Evolutionary conservation across 2,329 filamentous ascomycete genomes (phyloP), one percentile per base, ranked within the genome.

Genomic region (Ophiocordyceps sinensis): DNA sequence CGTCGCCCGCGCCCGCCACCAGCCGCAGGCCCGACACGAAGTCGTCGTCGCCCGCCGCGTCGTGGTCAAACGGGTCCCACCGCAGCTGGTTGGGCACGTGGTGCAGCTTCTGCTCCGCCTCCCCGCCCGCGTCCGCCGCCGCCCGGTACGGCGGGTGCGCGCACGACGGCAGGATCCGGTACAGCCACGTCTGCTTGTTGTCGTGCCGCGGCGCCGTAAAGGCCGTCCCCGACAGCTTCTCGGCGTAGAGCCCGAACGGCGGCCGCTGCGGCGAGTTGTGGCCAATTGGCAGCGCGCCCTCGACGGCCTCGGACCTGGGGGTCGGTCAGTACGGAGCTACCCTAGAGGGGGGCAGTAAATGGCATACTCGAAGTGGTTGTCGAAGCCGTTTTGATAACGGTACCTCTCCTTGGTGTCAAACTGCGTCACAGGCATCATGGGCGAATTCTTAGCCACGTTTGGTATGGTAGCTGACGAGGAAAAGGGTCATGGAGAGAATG

Each of bases 221-320:
- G 28, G 81, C 69, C 2, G 78, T 82, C 5, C 80, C 81, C 0
- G 79, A 83, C 36, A 85, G 69, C 64, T 83, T 82, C 63, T 94
- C 86, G 26, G 85, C 77, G 62, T 91, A 91, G 26, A 94, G 75
- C 1, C 85, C 85, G 48, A 78, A 76, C 0, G 83, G 72, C 0
- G 79, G 79, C 55, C 86, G 85, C 57, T 93, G 85, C 0, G 86
- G 86, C 3, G 82, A 85, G 66, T 93, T 94, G 35, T 79, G 73
- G 39, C 73, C 85, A 44, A 85, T 56, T 9, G 86, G 85, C 5
- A 89, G 68, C 5, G 85, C 79, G 15, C 79, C 82, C 14, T 78
- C 68, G 42, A 89, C 66, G 36, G 85, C 84, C 67, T 91, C 85
- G 36, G 82, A 77, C 56, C 83, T 88, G n/a, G n/a, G n/a, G n/a